Evolutionary conservation across 164 flowering plant species (phyloP).

Genomic region (Berberis thunbergii): DNA sequence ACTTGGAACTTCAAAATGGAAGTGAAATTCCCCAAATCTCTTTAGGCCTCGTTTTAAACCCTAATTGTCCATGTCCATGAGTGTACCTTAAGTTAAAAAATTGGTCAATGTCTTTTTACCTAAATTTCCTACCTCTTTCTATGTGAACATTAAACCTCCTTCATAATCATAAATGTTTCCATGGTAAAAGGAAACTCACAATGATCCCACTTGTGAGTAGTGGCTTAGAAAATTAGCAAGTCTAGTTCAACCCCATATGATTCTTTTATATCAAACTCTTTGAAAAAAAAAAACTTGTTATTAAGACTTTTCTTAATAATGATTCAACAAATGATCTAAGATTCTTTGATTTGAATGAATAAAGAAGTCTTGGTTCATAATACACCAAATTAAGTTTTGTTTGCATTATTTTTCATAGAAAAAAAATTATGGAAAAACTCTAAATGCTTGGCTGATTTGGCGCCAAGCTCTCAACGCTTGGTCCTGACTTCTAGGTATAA

Average conservation of each 20-base stretch:
- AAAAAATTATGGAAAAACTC: no score
- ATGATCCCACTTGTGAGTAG: not conserved
- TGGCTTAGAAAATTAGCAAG: not conserved
- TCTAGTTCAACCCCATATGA: not conserved
- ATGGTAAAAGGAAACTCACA: not conserved
- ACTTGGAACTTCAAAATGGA: slow-evolving; percentile 43
- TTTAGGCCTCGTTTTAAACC: slow-evolving; percentile 55
- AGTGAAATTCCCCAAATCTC: slow-evolving; percentile 46
- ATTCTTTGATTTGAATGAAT: no score
- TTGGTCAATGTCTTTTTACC: slow-evolving; percentile 37
- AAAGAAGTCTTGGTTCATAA: no score
- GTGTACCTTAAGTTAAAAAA: slow-evolving; percentile 29
- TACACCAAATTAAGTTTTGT: no score
- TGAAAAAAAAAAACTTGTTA: no score
- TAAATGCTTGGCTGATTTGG: no score
- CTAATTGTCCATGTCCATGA: slow-evolving; percentile 55
- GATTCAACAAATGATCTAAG: no score
- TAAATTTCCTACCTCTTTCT: slow-evolving; percentile 43
- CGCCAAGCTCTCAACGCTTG: no score
- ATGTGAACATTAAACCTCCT: slow-evolving; percentile 18
- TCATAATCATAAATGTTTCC: slow-evolving; percentile 7
- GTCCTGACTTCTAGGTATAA: no score
- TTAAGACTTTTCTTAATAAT: no score
- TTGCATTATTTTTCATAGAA: no score
- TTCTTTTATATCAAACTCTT: no score